Percentiles rank a stretch among this genome's conserved stretches.
phyloP scores from a whole-genome alignment of 192 early-diverging fungal species.

The Umbelopsis vinacea region DNA sequence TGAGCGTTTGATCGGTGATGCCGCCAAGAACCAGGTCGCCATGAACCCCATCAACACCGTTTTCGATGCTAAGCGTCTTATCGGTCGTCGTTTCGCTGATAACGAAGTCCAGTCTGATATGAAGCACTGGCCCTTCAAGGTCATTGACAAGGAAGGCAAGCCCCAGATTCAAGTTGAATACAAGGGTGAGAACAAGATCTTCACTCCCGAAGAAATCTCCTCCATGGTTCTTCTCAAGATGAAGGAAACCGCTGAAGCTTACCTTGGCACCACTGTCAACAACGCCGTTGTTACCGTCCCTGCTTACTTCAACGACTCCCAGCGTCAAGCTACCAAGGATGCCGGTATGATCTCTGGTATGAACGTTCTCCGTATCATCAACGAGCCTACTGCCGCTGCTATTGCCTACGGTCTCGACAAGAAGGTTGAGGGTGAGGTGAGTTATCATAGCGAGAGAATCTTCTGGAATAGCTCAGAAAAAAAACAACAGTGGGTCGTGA shows the following conservation, averaged over 20 bases:
- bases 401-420: conserved; percentile 97
- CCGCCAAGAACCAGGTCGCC: conserved; percentile 96
- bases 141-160: conserved; percentile 80
- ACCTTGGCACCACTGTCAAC: conserved; percentile 69
- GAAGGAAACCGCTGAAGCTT: conserved; percentile 93
- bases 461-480: conserved; percentile 80
- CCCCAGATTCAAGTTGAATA: conserved; percentile 82
- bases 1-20: conserved; percentile 99
- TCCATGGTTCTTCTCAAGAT: conserved; percentile 96
- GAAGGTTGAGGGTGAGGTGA: conserved; percentile 95
- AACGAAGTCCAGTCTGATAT: conserved; percentile 91
- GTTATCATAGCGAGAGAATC: conserved; percentile 89
- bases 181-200: conserved; percentile 86
- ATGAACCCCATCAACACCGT: conserved; percentile 90
- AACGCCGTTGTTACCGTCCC: conserved; percentile 96
- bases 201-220: conserved; percentile 97
- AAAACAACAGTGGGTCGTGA: conserved; percentile 87
- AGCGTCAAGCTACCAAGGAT: conserved; percentile 98
- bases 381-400: conserved; percentile 96
- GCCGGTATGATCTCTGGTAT: conserved; percentile 91
- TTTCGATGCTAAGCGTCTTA: conserved; percentile 93
- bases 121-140: conserved; percentile 95
- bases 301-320: conserved; percentile 91
- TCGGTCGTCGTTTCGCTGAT: conserved; percentile 89
- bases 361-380: conserved; percentile 97